Base-by-base conservation (phyloP, 306 rosid genomes). In the Comarum palustre region DNA sequence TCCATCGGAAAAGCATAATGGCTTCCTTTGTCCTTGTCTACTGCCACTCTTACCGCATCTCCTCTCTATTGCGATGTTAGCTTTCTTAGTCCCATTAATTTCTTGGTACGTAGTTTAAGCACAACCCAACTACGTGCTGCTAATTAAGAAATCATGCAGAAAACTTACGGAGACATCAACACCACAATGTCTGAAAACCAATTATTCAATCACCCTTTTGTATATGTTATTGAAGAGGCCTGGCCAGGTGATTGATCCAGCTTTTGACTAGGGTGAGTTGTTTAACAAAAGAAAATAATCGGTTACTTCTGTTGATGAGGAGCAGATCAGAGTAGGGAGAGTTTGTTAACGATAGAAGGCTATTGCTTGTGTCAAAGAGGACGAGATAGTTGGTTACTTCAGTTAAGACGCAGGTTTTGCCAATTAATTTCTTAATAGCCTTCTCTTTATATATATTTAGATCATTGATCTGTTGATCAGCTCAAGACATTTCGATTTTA, bases 1-100 rank as follows among this genome's bases (percentile, higher is more conserved):
- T 81, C 98, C 98, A 93, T 82, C 87, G 91, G 13, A 91, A 79
- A 34, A n/a, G 98, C 98, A 24, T 74, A 81, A 70, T 89, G 96
- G 76, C 96, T 91, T 71, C 87, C 82, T 72, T 89, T 91, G 77
- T 89, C 92, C 43, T 78, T 90, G 63, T 93, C 97, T 43, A 93
- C 80, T 2, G 98, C 97, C 73, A 93, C 96, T 0, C 91, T 96
- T 14, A 93, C 96, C 11, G 70, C 73, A 36, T 82, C 97, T 0
- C 84, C 77, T 57, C 76, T 83, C 82, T 84, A 87, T 51, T 77
- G 90, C 29, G 45, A 47, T n/a, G 29, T 2, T 24, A 58, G 62
- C 19, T 74, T 43, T 66, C 84, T 86, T 1, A 47, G 12, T 34
- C 82, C 78, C 98, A 87, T 84, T 6, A n/a, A 22, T 55, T 10